Evolutionary conservation across 306 rosid genomes (phyloP).

Genomic region (Malus sylvestris): DNA sequence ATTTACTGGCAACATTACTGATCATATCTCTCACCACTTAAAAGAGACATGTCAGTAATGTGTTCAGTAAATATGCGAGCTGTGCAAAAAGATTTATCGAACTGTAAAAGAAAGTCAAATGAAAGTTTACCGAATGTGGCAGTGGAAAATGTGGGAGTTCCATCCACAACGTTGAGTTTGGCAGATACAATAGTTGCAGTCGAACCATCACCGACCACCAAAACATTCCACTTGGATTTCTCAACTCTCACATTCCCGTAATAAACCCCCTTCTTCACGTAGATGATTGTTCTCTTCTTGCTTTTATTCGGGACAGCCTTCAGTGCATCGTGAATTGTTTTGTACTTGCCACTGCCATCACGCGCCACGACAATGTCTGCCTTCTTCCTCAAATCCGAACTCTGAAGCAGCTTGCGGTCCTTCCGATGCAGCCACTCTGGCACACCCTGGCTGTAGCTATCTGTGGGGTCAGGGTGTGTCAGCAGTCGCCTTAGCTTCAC

Average conservation of each 20-base stretch:
- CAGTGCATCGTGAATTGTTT: slow-evolving; percentile 50
- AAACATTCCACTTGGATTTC: slow-evolving; percentile 62
- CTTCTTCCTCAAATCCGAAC: slow-evolving; percentile 20
- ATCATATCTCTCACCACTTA: background rate
- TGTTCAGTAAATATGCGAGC: background rate
- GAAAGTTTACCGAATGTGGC: slow-evolving; percentile 67
- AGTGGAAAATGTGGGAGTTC: slow-evolving; percentile 67
- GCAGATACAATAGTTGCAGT: slow-evolving; percentile 47
- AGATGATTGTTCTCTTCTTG: slow-evolving; percentile 52
- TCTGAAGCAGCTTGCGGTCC: slow-evolving; percentile 26
- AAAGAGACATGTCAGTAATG: background rate
- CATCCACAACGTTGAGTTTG: slow-evolving; percentile 52
- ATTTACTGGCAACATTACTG: background rate
- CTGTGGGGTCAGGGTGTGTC: background rate
- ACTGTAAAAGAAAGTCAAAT: background rate
- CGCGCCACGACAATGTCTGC: slow-evolving; percentile 43
- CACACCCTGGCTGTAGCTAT: background rate
- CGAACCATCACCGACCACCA: slow-evolving; percentile 77
- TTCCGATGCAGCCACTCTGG: slow-evolving; percentile 29
- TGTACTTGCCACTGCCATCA: slow-evolving; percentile 49
- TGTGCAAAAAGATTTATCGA: background rate
- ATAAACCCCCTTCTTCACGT: slow-evolving; percentile 63
- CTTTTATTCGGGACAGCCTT: slow-evolving; percentile 43
- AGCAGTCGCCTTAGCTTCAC: slow-evolving; percentile 30
- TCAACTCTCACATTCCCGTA: slow-evolving; percentile 55